Base-by-base conservation (phyloP, 1,139 yeast genomes). In the Scheffersomyces cryptocercus region DNA sequence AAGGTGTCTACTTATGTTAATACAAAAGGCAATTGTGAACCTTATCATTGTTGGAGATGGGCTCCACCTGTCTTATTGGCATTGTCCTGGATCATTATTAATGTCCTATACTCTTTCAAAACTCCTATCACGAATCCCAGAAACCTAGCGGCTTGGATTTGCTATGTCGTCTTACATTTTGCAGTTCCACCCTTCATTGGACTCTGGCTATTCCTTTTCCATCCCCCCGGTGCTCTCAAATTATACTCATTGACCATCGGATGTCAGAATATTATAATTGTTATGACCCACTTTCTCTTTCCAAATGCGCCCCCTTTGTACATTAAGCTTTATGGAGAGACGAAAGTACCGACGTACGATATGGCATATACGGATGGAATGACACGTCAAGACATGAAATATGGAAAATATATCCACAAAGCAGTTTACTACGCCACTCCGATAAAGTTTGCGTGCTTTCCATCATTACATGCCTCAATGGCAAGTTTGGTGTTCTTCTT, bases 281-380 rank as follows among this genome's bases (percentile, higher is more conserved):
- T 50, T 2, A 10, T 52, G 15, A 52, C 56, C 5, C 52, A 51
- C 29, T 41, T 51, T 14, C 28, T 46, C 6, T 45, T 53, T 36
- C 58, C 58, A n/a, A 53, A 47, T 7, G 54, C 56, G 4, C 54
- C 58, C 4, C 58, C 58, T 4, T 32, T 53, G 16, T 54, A 47
- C 39, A 42, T 52, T 12, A 48, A 46, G 36, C 40, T 53, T 10
- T 52, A 52, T 36, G 58, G 58, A 3, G 55, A 52, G 16, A 42
- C 47, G 36, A 44, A 42, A 26, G 37, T 40, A 7, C 56, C 58
- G 9, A 43, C 44, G 26, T 54, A 47, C 40, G 52, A 50, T 32
- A 53, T 54, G 58, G 38, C 46, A 10, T 54, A 45, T 35, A 47
- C 55, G 32, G 58, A 53, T 41, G 58, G 57, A 5, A 51, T 54